Conservation (phyloP, 768 basidiomycete species). For the Pisolithus marmoratus region DNA sequence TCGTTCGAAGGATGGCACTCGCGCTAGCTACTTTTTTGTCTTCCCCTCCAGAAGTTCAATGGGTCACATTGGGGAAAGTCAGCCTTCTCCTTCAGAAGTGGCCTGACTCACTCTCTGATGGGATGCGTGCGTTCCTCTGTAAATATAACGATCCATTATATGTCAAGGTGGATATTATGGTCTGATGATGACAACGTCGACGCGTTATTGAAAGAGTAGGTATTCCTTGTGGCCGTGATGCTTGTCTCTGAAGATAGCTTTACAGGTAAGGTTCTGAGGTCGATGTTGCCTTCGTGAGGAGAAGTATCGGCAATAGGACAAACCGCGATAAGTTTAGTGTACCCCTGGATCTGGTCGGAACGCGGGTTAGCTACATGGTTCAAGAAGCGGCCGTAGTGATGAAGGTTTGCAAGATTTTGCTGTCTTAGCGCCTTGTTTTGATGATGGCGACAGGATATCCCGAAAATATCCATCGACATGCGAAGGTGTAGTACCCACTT, state of each 20-base stretch:
- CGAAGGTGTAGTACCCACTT: conserved; percentile 92
- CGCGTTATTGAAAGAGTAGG: conserved; percentile 90
- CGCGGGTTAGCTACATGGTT: conserved; percentile 93
- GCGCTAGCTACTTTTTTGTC: conserved; percentile 93
- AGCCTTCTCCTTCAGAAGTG: conserved; percentile 94
- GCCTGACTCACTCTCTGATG: conserved; percentile 82
- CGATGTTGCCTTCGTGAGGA: conserved; percentile 96
- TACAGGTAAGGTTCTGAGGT: conserved; percentile 91
- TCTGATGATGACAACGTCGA: conserved; percentile 92
- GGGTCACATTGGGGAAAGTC: conserved; percentile 96
- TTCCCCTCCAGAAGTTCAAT: conserved; percentile 95
- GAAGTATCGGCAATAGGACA: conserved; percentile 95
- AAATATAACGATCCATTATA: conserved; percentile 99
- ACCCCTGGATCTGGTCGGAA: conserved; percentile 85
- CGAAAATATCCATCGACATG: conserved; percentile 94
- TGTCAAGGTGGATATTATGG: conserved; percentile 99
- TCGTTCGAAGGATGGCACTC: conserved; percentile 96
- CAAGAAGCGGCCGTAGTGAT: conserved; percentile 98
- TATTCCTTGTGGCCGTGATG: conserved; percentile 4
- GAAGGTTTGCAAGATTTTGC: conserved; percentile 56
- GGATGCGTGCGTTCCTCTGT: conserved; percentile 99
- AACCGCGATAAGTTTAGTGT: conserved; percentile 92
- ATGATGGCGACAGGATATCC: conserved; percentile 65
- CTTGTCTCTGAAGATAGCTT: conserved; percentile 1
- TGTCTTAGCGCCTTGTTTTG: background rate